A percentile compares a stretch with the other conserved stretches of the same genome.
Conservation (phyloP, 495 filamentous ascomycete genomes). For the Neurospora pannonica region DNA sequence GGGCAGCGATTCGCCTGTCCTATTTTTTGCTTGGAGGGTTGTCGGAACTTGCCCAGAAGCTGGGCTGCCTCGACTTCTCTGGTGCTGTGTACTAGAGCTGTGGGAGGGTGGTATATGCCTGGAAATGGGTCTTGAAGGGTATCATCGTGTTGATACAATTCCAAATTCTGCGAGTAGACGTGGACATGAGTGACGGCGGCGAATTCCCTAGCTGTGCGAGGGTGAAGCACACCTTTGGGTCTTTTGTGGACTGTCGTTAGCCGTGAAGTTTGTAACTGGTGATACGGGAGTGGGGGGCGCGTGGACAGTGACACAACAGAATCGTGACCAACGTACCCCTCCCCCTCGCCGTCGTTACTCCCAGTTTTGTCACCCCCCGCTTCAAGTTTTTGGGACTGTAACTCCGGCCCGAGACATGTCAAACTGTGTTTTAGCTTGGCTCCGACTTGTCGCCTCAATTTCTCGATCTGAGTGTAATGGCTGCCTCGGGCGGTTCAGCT, state of each 20-base stretch:
- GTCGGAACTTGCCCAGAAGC: not conserved
- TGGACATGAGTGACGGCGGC: not conserved
- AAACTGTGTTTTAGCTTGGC: not conserved
- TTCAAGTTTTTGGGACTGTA: not conserved
- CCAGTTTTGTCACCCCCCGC: not conserved
- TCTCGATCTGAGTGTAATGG: not conserved
- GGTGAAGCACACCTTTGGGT: not conserved
- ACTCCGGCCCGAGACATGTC: not conserved
- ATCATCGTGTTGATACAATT: not conserved
- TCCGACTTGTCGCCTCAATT: not conserved
- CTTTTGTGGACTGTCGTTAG: not conserved
- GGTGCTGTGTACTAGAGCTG: not conserved
- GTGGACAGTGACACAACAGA: not conserved
- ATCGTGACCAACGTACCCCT: not conserved
- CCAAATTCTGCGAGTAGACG: not conserved
- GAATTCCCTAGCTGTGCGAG: not conserved
- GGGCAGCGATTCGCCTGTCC: not conserved
- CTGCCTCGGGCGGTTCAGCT: not conserved
- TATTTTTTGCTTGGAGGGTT: not conserved
- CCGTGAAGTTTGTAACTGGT: not conserved
- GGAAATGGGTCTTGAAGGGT: not conserved
- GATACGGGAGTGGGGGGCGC: not conserved
- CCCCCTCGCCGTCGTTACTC: not conserved
- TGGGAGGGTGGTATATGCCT: not conserved
- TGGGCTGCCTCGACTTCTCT: not conserved